Evolutionary conservation across 2,329 filamentous ascomycete species (phyloP).

Genomic region (Xylogone sp.): DNA sequence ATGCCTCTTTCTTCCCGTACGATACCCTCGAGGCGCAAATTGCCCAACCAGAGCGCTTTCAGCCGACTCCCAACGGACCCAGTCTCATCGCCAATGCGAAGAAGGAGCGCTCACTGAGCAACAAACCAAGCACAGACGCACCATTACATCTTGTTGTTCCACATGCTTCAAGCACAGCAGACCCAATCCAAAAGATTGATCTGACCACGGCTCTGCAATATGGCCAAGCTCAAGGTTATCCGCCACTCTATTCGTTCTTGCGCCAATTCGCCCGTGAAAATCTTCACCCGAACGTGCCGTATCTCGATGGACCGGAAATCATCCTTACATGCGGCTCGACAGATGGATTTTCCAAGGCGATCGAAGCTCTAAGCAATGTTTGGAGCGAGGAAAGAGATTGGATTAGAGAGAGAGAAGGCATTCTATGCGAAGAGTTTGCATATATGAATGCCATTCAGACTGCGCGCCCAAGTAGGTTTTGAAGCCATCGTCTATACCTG

Average conservation of each 20-base stretch:
- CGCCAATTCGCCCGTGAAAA: conserved; percentile 73
- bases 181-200: conserved; percentile 71
- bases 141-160: conserved; percentile 64
- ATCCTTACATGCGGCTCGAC: conserved; percentile 79
- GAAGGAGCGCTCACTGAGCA: conserved; percentile 27
- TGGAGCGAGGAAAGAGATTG: conserved; percentile 70
- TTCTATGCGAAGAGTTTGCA: conserved; percentile 76
- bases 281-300: conserved; percentile 78
- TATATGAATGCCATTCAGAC: conserved; percentile 75
- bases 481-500: conserved; percentile 36
- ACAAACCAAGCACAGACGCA: conserved; percentile 10
- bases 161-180: conserved; percentile 54
- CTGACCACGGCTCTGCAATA: conserved; percentile 82
- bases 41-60: conserved; percentile 70
- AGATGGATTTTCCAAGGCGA: conserved; percentile 76
- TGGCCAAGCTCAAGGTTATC: conserved; percentile 77
- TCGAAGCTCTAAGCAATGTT: conserved; percentile 71
- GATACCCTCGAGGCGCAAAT: conserved; percentile 84
- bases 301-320: conserved; percentile 71
- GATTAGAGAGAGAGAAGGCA: conserved; percentile 64
- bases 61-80: conserved; percentile 62
- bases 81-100: conserved; percentile 34
- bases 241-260: conserved; percentile 72
- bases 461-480: conserved; percentile 46
- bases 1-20: conserved; percentile 80